A percentile compares a stretch with the other conserved stretches of the same genome.
Conservation (phyloP, 148 eudicot species). For the Pharnaceum exiguum region DNA sequence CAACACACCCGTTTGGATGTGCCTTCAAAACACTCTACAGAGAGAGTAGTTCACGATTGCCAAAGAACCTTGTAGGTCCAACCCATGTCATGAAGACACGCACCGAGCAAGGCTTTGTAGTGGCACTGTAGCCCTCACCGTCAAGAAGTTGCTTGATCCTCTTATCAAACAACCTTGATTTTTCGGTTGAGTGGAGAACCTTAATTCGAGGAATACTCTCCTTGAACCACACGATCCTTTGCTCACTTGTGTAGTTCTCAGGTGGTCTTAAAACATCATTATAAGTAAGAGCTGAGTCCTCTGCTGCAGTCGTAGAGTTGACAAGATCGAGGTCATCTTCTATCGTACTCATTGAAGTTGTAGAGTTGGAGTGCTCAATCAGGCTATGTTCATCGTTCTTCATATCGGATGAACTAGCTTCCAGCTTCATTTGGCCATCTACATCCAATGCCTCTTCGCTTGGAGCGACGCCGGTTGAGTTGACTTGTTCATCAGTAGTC, state of each 20-base stretch:
- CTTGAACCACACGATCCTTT: conserved; percentile 38
- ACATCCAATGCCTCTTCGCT: too few species aligned
- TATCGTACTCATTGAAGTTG: neutral
- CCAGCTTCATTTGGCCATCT: too few species aligned
- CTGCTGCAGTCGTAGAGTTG: neutral
- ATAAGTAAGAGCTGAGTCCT: too few species aligned
- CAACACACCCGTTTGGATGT: conserved; percentile 52
- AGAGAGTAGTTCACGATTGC: conserved; percentile 38
- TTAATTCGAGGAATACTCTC: conserved; percentile 28
- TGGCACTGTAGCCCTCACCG: neutral
- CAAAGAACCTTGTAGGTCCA: conserved; percentile 33
- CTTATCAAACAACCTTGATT: conserved; percentile 20
- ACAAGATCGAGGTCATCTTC: neutral
- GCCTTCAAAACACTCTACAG: conserved; percentile 52
- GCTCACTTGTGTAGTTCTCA: conserved; percentile 1
- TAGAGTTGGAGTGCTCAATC: neutral
- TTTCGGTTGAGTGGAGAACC: conserved; percentile 29
- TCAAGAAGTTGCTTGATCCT: conserved; percentile 23
- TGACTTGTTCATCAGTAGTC: too few species aligned
- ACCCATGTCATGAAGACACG: conserved; percentile 72
- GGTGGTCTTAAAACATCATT: conserved; percentile 18
- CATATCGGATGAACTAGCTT: too few species aligned
- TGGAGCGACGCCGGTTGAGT: too few species aligned
- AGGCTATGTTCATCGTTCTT: neutral
- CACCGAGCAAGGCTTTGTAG: conserved; percentile 20